Conservation (phyloP, 192 early-diverging fungal genomes). For the Paraglomus brasilianum region DNA sequence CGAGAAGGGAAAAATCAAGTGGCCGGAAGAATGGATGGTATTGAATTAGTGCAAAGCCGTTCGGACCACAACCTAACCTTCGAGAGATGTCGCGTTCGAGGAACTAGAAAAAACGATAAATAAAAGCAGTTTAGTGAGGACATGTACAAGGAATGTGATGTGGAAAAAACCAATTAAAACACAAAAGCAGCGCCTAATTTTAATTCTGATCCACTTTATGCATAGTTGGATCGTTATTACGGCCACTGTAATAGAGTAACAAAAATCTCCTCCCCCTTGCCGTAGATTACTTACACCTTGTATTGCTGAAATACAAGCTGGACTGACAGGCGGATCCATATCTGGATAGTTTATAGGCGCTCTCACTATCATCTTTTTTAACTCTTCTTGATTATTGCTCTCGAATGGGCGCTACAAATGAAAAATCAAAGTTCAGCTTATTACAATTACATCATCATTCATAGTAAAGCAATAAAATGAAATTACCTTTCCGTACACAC, state of each 20-base stretch:
- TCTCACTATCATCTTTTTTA: constrained; percentile 64
- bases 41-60: constrained; percentile 45
- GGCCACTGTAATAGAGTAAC: background rate
- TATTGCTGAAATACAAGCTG: constrained; percentile 71
- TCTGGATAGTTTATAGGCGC: constrained; percentile 66
- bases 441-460: background rate
- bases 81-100: constrained; percentile 50
- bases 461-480: constrained; percentile 16
- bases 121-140: too few species aligned
- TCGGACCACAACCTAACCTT: constrained; percentile 48
- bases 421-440: constrained; percentile 20
- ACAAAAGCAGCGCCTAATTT: too few species aligned
- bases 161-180: too few species aligned
- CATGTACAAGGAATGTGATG: constrained; percentile 7
- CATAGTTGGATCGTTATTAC: background rate
- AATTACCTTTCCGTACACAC: constrained; percentile 69
- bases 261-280: background rate
- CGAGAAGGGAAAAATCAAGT: constrained; percentile 45
- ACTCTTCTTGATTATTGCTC: constrained; percentile 55
- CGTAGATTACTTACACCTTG: constrained; percentile 49
- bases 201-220: background rate
- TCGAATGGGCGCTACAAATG: constrained; percentile 63
- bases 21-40: constrained; percentile 54
- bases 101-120: constrained; percentile 41
- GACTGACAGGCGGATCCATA: constrained; percentile 49